Evolutionary conservation across 306 rosid species (phyloP).

Genomic region (Datisca glomerata): DNA sequence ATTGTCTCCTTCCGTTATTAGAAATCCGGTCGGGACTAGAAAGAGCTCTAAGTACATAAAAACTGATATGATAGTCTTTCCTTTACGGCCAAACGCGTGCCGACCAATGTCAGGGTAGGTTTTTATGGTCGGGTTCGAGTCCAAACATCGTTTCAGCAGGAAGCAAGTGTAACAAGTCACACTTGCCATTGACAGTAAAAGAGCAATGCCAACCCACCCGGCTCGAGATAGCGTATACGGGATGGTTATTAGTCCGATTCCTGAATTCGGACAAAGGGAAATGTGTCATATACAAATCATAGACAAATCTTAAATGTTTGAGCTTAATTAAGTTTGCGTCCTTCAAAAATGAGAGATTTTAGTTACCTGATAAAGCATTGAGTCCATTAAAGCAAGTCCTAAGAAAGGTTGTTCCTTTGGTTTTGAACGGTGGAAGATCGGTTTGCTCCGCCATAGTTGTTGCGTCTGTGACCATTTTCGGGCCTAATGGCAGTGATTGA

Average conservation of each 20-base stretch:
- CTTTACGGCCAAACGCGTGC: conserved; percentile 7
- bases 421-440: neutral
- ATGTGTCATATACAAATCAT: neutral
- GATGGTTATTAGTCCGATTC: conserved; percentile 6
- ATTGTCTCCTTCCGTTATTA: conserved; percentile 8
- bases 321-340: neutral
- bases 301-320: no score
- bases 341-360: neutral
- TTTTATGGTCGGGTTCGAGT: conserved; percentile 4
- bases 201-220: conserved; percentile 5
- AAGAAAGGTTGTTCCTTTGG: neutral
- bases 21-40: conserved; percentile 7
- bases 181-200: conserved; percentile 4
- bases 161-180: conserved; percentile 6
- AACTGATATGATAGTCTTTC: conserved; percentile 3
- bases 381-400: conserved; percentile 10
- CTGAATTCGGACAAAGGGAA: neutral
- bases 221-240: conserved; percentile 6
- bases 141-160: conserved; percentile 3
- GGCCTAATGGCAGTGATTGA: no score
- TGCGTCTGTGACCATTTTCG: no score
- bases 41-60: conserved; percentile 5
- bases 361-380: conserved; percentile 9
- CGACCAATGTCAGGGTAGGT: conserved; percentile 8
- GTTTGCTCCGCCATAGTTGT: neutral